Percentiles rank a stretch among this genome's conserved stretches.
Conservation (phyloP, 192 early-diverging fungal genomes). For the Coemansia furcata region DNA sequence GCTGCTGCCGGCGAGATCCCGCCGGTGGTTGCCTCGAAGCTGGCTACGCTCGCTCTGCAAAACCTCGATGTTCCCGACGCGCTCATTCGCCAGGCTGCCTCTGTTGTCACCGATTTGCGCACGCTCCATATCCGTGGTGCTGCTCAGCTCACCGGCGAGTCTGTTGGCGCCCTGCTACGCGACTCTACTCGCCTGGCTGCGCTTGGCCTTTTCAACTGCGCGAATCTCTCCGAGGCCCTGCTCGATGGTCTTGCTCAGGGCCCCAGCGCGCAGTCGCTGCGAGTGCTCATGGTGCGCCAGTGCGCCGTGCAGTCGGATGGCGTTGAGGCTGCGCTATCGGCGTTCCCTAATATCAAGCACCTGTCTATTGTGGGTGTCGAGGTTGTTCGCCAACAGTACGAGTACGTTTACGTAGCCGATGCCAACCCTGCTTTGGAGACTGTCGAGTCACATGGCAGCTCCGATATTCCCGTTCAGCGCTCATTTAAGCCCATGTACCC, state of each 20-base stretch:
- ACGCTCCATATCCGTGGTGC: constrained; percentile 33
- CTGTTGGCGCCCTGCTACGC: constrained; percentile 16
- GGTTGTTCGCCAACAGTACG: constrained; percentile 35
- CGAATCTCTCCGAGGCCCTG: constrained; percentile 21
- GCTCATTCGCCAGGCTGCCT: constrained; percentile 17
- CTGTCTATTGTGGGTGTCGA: constrained; percentile 31
- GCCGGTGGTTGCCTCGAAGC: constrained; percentile 19
- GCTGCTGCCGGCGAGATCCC: neutral
- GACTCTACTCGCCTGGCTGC: constrained; percentile 22
- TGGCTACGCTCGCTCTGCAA: constrained; percentile 23
- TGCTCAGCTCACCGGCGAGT: constrained; percentile 14
- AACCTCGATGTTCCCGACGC: constrained; percentile 27
- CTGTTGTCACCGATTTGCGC: constrained; percentile 21
- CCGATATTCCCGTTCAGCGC: constrained; percentile 5
- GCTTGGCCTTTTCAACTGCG: constrained; percentile 30
- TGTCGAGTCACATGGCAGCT: neutral
- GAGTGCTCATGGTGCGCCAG: constrained; percentile 23
- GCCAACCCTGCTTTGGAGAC: neutral
- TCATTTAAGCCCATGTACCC: constrained; percentile 38
- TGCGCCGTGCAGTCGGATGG: constrained; percentile 47
- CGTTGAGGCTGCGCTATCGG: constrained; percentile 26
- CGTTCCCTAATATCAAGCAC: constrained; percentile 25
- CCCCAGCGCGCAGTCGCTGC: constrained; percentile 24
- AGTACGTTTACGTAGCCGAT: constrained; percentile 9
- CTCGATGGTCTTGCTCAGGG: constrained; percentile 21